phyloP scores from a whole-genome alignment of 495 filamentous ascomycete species.

The Penicilliopsis zonata region DNA sequence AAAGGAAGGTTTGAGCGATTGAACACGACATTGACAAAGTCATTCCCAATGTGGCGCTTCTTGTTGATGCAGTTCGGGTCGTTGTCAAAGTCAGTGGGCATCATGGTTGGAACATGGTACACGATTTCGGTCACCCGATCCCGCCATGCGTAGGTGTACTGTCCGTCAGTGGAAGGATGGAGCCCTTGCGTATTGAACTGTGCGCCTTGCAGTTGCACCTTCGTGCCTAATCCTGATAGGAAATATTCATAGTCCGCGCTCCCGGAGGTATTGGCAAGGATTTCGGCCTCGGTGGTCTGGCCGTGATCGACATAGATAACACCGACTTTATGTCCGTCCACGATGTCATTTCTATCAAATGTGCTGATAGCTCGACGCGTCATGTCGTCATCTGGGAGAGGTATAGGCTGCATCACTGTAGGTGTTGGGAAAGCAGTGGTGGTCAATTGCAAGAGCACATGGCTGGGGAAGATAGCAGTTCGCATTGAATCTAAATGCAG shows the following conservation, averaged over 20 bases:
- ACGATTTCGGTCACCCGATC: constrained; percentile 91
- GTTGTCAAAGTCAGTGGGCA: constrained; percentile 73
- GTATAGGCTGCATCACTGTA: constrained; percentile 57
- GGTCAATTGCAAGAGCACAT: constrained; percentile 66
- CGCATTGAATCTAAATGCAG: constrained; percentile 24
- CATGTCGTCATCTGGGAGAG: constrained; percentile 70
- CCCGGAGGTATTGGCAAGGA: constrained; percentile 72
- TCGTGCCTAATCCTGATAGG: constrained; percentile 63
- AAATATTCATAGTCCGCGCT: constrained; percentile 79
- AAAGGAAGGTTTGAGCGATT: constrained; percentile 87
- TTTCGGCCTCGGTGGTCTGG: constrained; percentile 69
- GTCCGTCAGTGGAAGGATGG: constrained; percentile 73
- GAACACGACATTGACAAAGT: constrained; percentile 96
- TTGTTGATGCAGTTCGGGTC: constrained; percentile 71
- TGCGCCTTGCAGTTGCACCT: constrained; percentile 66
- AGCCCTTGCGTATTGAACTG: constrained; percentile 90
- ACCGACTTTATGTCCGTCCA: constrained; percentile 92
- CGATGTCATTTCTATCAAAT: constrained; percentile 81
- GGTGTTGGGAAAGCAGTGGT: constrained; percentile 55
- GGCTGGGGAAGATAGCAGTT: constrained; percentile 56
- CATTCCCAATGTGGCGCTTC: constrained; percentile 94
- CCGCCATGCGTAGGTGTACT: constrained; percentile 83
- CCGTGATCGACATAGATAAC: constrained; percentile 83
- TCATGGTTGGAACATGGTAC: constrained; percentile 91
- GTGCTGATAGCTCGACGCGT: constrained; percentile 61